Conservation (phyloP, 345 rosid genomes). For the Hypericum androsaemum region DNA sequence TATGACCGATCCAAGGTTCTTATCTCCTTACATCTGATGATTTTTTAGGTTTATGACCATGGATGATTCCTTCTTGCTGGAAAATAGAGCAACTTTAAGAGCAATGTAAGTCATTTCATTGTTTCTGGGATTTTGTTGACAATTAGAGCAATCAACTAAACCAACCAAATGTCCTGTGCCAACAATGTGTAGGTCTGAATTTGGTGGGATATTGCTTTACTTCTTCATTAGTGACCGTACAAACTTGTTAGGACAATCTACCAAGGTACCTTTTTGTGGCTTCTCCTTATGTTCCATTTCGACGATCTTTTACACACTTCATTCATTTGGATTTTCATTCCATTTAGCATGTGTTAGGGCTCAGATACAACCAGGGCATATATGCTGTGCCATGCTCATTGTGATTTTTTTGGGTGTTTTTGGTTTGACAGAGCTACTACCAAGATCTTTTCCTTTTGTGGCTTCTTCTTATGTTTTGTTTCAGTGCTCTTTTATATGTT, state of each 20-base stretch:
- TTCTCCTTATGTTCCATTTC: not conserved
- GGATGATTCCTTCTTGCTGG: slow-evolving; percentile 91
- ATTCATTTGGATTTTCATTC: slow-evolving; percentile 5
- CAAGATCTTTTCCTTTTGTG: slow-evolving; percentile 60
- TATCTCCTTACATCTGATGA: slow-evolving; percentile 12
- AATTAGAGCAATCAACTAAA: slow-evolving; percentile 10
- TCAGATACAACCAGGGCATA: no score
- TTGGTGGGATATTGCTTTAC: slow-evolving; percentile 60
- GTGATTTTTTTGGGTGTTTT: slow-evolving; percentile 10
- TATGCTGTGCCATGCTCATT: not conserved
- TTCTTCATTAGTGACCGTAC: slow-evolving; percentile 87
- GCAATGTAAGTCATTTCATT: slow-evolving; percentile 53
- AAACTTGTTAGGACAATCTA: slow-evolving; percentile 53
- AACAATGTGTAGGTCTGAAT: slow-evolving; percentile 55
- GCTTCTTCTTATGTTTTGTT: not conserved
- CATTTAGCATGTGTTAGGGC: not conserved
- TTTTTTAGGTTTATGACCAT: slow-evolving; percentile 65
- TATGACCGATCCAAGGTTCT: slow-evolving; percentile 5
- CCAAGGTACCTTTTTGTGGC: slow-evolving; percentile 47
- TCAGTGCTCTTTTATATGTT: slow-evolving; percentile 8
- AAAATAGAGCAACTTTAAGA: slow-evolving; percentile 71
- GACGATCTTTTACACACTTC: slow-evolving; percentile 6
- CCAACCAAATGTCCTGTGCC: slow-evolving; percentile 2
- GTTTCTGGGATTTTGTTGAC: not conserved
- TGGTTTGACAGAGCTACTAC: slow-evolving; percentile 64